Percentiles rank a stretch among this genome's conserved stretches.
Conservation (phyloP, 805 yeast species). For the Kluyveromyces dobzhanskii region DNA sequence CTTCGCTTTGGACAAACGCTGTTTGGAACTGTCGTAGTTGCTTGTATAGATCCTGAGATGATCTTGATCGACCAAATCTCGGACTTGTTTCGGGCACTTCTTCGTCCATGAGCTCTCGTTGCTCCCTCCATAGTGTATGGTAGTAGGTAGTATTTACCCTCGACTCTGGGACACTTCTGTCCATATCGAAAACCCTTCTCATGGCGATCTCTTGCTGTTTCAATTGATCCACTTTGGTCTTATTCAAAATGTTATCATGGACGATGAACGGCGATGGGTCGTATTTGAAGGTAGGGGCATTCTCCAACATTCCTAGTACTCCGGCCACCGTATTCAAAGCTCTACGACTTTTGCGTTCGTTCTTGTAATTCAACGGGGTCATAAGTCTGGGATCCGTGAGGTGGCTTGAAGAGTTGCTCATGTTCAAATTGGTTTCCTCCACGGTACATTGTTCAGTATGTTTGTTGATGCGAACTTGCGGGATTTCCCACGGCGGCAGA, state of each 20-base stretch:
- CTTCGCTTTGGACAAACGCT: background rate
- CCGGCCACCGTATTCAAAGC: too few relatives aligned
- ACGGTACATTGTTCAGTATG: too few relatives aligned
- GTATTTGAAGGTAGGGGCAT: background rate
- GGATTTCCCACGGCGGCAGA: constrained; percentile 1
- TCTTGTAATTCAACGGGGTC: constrained; percentile 1
- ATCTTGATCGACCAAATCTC: background rate
- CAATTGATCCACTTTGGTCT: constrained; percentile 1
- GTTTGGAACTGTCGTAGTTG: constrained; percentile 3
- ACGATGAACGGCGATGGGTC: constrained; percentile 3
- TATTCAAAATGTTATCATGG: constrained; percentile 1
- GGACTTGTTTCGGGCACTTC: background rate
- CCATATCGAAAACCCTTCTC: background rate
- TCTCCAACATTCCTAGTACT: too few relatives aligned
- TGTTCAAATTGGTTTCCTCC: too few relatives aligned
- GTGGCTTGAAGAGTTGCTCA: too few relatives aligned
- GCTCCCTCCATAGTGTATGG: background rate
- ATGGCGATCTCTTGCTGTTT: constrained; percentile 1
- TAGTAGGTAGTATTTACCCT: background rate
- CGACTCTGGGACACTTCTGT: background rate
- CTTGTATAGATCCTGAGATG: constrained; percentile 3
- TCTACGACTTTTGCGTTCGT: background rate
- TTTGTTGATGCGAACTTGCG: background rate
- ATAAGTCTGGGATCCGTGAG: background rate
- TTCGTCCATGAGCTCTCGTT: background rate